Conservation (phyloP, 768 basidiomycete species). For the Hypsizygus marmoreus region DNA sequence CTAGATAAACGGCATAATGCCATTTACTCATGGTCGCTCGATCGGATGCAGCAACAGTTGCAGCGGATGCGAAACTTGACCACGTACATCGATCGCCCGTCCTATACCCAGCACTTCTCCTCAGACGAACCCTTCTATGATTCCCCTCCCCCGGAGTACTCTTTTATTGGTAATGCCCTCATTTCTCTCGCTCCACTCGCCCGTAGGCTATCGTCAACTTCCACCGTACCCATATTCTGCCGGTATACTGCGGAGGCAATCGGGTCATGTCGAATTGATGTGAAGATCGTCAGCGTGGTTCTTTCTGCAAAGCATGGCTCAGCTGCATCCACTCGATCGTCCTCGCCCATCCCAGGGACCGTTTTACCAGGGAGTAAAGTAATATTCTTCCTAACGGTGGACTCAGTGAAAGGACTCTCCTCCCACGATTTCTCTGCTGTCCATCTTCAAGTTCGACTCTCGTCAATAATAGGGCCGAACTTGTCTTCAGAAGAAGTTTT, state of each 20-base stretch:
- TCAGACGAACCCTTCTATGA: constrained; percentile 94
- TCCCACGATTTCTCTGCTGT: constrained; percentile 86
- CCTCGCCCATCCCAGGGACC: constrained; percentile 70
- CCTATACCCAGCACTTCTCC: constrained; percentile 92
- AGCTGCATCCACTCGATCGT: constrained; percentile 65
- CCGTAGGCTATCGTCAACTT: constrained; percentile 70
- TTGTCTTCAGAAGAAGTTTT: constrained; percentile 79
- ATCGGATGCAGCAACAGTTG: constrained; percentile 85
- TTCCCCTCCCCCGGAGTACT: constrained; percentile 82
- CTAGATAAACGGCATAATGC: constrained; percentile 85
- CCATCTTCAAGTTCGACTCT: constrained; percentile 87
- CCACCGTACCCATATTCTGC: constrained; percentile 88
- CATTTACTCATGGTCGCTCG: constrained; percentile 90
- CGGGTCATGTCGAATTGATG: constrained; percentile 86
- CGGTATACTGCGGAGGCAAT: constrained; percentile 94
- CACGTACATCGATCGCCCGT: constrained; percentile 87
- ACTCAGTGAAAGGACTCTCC: constrained; percentile 85
- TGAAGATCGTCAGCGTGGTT: constrained; percentile 77
- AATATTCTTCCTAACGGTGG: constrained; percentile 82
- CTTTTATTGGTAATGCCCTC: constrained; percentile 88
- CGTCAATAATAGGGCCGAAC: constrained; percentile 79
- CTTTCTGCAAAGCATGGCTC: constrained; percentile 66
- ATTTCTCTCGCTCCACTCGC: constrained; percentile 82
- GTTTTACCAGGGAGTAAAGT: constrained; percentile 80
- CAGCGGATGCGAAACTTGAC: constrained; percentile 93